Base-by-base conservation (phyloP, 441 rosid genomes). In the Adansonia grandidieri region DNA sequence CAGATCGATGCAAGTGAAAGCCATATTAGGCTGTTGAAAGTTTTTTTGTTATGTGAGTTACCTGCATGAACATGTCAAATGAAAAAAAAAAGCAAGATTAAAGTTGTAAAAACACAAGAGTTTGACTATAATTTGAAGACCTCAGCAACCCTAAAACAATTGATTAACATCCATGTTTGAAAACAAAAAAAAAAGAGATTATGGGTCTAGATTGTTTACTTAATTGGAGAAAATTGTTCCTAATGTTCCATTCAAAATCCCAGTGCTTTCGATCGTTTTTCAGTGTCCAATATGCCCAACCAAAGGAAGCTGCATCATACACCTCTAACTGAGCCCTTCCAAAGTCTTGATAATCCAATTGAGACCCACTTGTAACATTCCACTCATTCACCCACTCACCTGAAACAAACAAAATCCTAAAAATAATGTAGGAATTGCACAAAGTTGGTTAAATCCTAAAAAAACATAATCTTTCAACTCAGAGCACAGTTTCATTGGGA, bases 371-470 rank as follows among this genome's bases (percentile, higher is more conserved):
- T 4, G 86, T 78, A 78, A 88, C 89, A 67, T 86, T 84, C 97
- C 97, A 91, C 79, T 92, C 95, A 40, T 92, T 92, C 24, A 88
- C 93, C 97, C 95, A 92, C 80, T 92, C 97, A 66, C 97, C 97
- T 92, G 84, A 76, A 80, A 82, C 42, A 32, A 32, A 32, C 40
- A 67, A 73, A 58, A 47, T 40, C 48, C 67, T 9, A 48, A 20
- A 13, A 70, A 14, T 6, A 48, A 42, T 10, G 13, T 19, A 42
- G 19, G 47, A 69, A 47, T 24, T 32, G 40, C 40, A 32, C 40
- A 32, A 32, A 32, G 10, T 13, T 61, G 44, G 32, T 0, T 47
- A 9, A 70, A 70, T 10, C 19, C 57, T 70, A 32, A 32, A 32
- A 28, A 70, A 72, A 11, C 62, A 6, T 56, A n/a, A 37, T 64